Evolutionary conservation across 2,329 filamentous ascomycete genomes (phyloP).

Genomic region (Chlorencoelia australis): DNA sequence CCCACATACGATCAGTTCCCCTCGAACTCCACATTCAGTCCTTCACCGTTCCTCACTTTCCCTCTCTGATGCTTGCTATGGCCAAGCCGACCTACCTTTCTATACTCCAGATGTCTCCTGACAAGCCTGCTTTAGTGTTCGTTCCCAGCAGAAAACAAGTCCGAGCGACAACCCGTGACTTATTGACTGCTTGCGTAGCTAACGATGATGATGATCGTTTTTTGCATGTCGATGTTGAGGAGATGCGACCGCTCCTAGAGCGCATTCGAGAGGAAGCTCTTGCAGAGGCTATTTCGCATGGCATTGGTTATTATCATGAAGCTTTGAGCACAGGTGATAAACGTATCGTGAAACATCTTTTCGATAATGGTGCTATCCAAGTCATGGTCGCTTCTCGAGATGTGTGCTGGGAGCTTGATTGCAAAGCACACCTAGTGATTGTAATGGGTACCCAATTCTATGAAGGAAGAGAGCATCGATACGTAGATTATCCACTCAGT

Average conservation of each 20-base stretch:
- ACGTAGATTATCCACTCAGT: slow-evolving; percentile 89
- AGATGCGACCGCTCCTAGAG: slow-evolving; percentile 72
- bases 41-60: slow-evolving; percentile 92
- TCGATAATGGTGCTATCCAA: slow-evolving; percentile 62
- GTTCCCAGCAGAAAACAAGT: slow-evolving; percentile 92
- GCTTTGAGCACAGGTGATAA: slow-evolving; percentile 82
- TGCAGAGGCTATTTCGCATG: slow-evolving; percentile 82
- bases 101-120: slow-evolving; percentile 75
- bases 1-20: slow-evolving; percentile 77
- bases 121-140: slow-evolving; percentile 86
- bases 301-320: slow-evolving; percentile 95
- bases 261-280: slow-evolving; percentile 79
- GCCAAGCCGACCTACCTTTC: slow-evolving; percentile 86
- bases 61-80: slow-evolving; percentile 97
- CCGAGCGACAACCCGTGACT: slow-evolving; percentile 73
- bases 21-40: slow-evolving; percentile 92
- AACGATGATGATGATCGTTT: slow-evolving; percentile 93
- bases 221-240: slow-evolving; percentile 71
- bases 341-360: slow-evolving; percentile 87
- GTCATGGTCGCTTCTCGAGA: slow-evolving; percentile 70
- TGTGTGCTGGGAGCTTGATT: slow-evolving; percentile 91
- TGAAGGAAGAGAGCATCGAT: slow-evolving; percentile 91
- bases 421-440: slow-evolving; percentile 79
- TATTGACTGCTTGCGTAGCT: slow-evolving; percentile 76
- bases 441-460: slow-evolving; percentile 98